Base-by-base conservation (phyloP, 78 protist species). In the Dictyostelium discoideum region DNA sequence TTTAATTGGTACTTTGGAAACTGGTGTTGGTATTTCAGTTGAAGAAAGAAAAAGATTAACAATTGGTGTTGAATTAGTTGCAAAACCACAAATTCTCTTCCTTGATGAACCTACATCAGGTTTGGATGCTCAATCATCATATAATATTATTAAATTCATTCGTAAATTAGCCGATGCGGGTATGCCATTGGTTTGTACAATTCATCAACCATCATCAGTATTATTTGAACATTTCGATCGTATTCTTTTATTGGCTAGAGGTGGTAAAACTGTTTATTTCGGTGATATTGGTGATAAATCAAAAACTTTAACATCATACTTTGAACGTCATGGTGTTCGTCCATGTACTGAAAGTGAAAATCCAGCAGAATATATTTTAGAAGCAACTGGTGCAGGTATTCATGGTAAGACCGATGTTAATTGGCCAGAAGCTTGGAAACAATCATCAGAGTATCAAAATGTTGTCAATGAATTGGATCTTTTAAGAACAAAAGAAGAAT, bases 331-430 rank as follows among this genome's bases (percentile, higher is more conserved):
- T 42, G 96, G 96, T 40, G 96, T 40, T 57, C 85, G 90, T 39
- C 74, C 96, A 37, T 83, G 92, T 5, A 76, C 93, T n/a, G 90
- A 92, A 16, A 42, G 32, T 24, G 97, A 93, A 63, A 95, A 95
- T 80, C 97, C 97, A 24, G 97, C 97, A 11, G 97, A 95, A 44
- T 95, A 93, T 22, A 95, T 95, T 5, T 26, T 95, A 5, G 94
- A 95, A 63, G 92, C 77, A 13, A 95, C 93, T 69, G 97, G 96
- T 74, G 96, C 96, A 6, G 96, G 96, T 80, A 92, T 93, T 20
- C 44, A 72, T 67, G 92, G 93, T 20, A 85, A 86, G 20, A 42
- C 88, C 6, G 57, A 86, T 74, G 89, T 87, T 37, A 84, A 93
- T 24, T 93, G 96, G 96, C 88, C 92, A 67, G 39, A 37, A 8